phyloP scores from a whole-genome alignment of 75 land plant genomes.

The Chamaecyparis obtusa region DNA sequence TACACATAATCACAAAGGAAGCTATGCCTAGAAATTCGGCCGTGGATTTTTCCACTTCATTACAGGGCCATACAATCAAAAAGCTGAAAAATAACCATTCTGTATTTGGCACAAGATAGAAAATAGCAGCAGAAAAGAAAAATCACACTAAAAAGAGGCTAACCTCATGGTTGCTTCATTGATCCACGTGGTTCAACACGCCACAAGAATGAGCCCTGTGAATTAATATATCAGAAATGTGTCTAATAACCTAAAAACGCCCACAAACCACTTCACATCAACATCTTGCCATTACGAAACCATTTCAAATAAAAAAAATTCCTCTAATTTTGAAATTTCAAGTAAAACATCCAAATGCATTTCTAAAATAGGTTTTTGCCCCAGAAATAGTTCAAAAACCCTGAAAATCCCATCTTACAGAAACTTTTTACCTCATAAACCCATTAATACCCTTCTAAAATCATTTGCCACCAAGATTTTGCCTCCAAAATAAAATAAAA shows the following conservation, averaged over 20 bases:
- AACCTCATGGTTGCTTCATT: neutral
- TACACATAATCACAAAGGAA: neutral
- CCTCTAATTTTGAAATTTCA: too few species aligned
- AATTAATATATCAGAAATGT: neutral
- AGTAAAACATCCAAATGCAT: too few species aligned
- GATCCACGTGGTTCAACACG: neutral
- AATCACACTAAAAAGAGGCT: neutral
- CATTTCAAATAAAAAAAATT: too few species aligned
- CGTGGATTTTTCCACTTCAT: neutral
- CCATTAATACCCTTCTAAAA: neutral
- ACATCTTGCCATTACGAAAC: too few species aligned
- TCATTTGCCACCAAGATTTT: neutral
- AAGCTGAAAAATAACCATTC: neutral
- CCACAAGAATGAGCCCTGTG: neutral
- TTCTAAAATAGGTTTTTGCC: too few species aligned
- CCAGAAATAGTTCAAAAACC: neutral
- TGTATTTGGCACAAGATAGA: neutral
- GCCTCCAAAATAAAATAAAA: neutral
- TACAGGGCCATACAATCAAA: neutral
- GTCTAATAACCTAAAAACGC: neutral
- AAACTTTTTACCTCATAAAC: neutral
- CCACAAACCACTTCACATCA: too few species aligned
- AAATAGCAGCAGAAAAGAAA: neutral
- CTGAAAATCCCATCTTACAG: neutral
- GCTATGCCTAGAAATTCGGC: neutral